Conservation (phyloP, 176 grass and related monocot genomes). For the Carex pumila region DNA sequence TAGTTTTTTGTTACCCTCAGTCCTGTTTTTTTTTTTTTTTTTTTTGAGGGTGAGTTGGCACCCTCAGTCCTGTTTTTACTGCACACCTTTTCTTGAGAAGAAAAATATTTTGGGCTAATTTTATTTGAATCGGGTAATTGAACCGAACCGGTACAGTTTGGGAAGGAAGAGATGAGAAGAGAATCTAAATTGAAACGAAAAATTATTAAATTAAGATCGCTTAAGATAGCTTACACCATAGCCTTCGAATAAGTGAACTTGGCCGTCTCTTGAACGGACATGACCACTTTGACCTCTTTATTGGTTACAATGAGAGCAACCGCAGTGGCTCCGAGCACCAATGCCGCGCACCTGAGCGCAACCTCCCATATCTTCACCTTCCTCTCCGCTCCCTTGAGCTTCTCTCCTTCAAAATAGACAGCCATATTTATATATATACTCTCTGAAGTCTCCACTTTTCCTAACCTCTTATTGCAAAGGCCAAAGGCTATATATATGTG, state of each 20-base stretch:
- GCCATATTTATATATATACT: conserved; percentile 28
- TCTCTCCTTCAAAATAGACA: conserved; percentile 58
- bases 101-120: too few relatives aligned
- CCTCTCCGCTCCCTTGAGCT: conserved; percentile 51
- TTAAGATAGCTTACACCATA: conserved; percentile 50
- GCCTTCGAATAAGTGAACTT: conserved; percentile 75
- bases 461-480: neutral
- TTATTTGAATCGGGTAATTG: too few relatives aligned
- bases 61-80: too few relatives aligned
- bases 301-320: conserved; percentile 55
- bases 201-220: neutral
- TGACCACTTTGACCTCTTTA: conserved; percentile 48
- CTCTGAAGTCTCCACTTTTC: neutral
- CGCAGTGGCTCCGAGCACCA: conserved; percentile 55
- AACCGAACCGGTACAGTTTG: too few relatives aligned
- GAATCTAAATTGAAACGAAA: neutral
- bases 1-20: too few relatives aligned
- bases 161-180: too few relatives aligned
- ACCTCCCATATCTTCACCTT: conserved; percentile 59
- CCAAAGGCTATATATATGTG: neutral
- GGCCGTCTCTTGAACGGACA: conserved; percentile 73
- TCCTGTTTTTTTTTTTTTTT: too few relatives aligned
- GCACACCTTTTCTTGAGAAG: too few relatives aligned
- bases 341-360: conserved; percentile 49
- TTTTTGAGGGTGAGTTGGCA: too few relatives aligned